Percentiles rank a stretch among this genome's conserved stretches.
Evolutionary conservation across 441 rosid genomes (phyloP).

Genomic region (Euphorbia schlechtendalii): DNA sequence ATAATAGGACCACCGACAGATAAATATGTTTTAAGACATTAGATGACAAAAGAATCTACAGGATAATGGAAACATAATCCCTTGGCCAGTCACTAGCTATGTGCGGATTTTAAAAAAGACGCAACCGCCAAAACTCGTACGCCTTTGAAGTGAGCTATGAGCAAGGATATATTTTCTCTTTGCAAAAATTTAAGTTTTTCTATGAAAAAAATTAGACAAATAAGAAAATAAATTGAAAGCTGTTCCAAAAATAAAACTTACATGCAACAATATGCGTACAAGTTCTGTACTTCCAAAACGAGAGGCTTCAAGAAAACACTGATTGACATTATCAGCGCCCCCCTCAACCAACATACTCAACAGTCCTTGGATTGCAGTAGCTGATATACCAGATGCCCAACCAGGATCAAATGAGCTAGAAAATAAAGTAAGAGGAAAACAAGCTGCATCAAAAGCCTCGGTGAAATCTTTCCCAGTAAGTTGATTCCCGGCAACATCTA

Average conservation of each 20-base stretch:
- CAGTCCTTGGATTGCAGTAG: slow-evolving; percentile 77
- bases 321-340: slow-evolving; percentile 89
- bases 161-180: neutral
- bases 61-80: neutral
- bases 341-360: slow-evolving; percentile 89
- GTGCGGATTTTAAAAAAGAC: neutral
- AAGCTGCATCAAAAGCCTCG: slow-evolving; percentile 94
- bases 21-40: too few relatives aligned
- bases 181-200: neutral
- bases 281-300: slow-evolving; percentile 97
- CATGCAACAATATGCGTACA: slow-evolving; percentile 86
- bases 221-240: slow-evolving; percentile 1
- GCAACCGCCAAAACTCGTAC: neutral
- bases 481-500: slow-evolving; percentile 80
- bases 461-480: slow-evolving; percentile 93
- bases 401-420: slow-evolving; percentile 92
- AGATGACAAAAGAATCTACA: neutral
- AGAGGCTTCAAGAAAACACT: slow-evolving; percentile 97
- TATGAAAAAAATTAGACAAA: neutral
- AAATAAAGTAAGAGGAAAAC: slow-evolving; percentile 89
- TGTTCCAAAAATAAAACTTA: slow-evolving; percentile 18
- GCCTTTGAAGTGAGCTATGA: neutral
- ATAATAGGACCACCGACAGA: too few relatives aligned
- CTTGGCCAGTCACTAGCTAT: neutral
- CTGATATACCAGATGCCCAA: slow-evolving; percentile 93